Conservation (phyloP, 192 early-diverging fungal species). For the Coemansia sp. region DNA sequence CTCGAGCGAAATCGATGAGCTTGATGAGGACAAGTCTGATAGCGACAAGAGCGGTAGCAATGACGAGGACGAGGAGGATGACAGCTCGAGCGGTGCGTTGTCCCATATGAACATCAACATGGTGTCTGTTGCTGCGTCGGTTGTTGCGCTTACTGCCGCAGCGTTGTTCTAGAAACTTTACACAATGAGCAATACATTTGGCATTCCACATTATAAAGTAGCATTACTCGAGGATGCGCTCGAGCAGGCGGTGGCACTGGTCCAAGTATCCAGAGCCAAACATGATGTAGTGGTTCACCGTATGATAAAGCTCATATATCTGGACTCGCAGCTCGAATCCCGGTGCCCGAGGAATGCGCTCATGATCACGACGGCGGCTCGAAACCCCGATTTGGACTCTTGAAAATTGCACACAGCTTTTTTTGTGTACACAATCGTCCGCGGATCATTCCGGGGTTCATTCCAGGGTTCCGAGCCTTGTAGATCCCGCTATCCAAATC, state of each 20-base stretch:
- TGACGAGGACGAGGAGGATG: slow-evolving; percentile 6
- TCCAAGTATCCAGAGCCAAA: slow-evolving; percentile 30
- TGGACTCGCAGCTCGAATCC: slow-evolving; percentile 23
- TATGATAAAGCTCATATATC: slow-evolving; percentile 43
- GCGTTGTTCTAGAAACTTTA: slow-evolving; percentile 18
- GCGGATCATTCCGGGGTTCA: too few species aligned
- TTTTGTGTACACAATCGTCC: too few species aligned
- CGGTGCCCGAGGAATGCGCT: slow-evolving; percentile 18
- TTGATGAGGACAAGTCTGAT: slow-evolving; percentile 1
- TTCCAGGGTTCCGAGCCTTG: too few species aligned
- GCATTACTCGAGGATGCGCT: neutral
- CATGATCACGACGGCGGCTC: too few species aligned
- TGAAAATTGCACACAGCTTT: too few species aligned
- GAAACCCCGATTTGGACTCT: too few species aligned
- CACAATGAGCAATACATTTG: neutral
- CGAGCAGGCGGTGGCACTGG: slow-evolving; percentile 22
- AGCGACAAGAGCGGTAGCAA: neutral
- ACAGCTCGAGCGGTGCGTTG: slow-evolving; percentile 18
- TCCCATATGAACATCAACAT: neutral
- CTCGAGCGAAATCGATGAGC: neutral
- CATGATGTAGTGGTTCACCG: slow-evolving; percentile 43
- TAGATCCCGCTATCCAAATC: too few species aligned
- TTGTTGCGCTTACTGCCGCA: slow-evolving; percentile 16
- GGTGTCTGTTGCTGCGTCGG: slow-evolving; percentile 15
- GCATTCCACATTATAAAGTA: neutral